phyloP scores from a whole-genome alignment of 345 rosid species.

The Streptanthus diversifolius region DNA sequence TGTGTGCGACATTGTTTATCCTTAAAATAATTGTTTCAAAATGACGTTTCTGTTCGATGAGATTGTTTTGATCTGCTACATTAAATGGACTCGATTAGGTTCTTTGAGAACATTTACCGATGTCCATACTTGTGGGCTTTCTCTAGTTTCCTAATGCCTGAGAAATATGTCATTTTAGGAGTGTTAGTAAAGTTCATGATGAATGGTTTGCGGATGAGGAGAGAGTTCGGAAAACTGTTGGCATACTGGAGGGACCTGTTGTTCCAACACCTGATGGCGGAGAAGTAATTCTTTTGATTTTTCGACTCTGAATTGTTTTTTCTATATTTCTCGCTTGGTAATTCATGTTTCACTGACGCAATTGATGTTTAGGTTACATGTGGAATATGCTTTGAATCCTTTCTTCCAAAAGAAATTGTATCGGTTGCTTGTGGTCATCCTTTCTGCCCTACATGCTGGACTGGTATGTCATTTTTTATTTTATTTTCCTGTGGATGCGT shows the following conservation, averaged over 20 bases:
- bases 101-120: neutral
- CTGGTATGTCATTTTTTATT: constrained; percentile 39
- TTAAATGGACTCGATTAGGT: neutral
- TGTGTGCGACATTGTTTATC: neutral
- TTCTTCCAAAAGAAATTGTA: constrained; percentile 37
- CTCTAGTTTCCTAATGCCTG: constrained; percentile 18
- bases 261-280: constrained; percentile 36
- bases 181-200: constrained; percentile 74
- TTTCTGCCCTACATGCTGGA: constrained; percentile 83
- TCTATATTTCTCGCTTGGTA: neutral
- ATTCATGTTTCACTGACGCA: constrained; percentile 18
- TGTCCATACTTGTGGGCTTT: constrained; percentile 11
- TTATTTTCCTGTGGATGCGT: neutral
- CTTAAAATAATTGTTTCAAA: neutral
- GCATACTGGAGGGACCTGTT: constrained; percentile 60
- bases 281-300: constrained; percentile 49
- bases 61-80: neutral
- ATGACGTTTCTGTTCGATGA: neutral
- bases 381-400: constrained; percentile 81
- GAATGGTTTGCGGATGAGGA: constrained; percentile 96
- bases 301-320: neutral
- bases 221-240: constrained; percentile 66
- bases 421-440: constrained; percentile 97
- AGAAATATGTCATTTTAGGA: constrained; percentile 46
- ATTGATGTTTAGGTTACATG: constrained; percentile 54